These are phyloP conservation scores for Umbelopsis ramanniana DNA, from an alignment of 192 early-diverging fungal species.

Conservation along the genomic window DNA sequence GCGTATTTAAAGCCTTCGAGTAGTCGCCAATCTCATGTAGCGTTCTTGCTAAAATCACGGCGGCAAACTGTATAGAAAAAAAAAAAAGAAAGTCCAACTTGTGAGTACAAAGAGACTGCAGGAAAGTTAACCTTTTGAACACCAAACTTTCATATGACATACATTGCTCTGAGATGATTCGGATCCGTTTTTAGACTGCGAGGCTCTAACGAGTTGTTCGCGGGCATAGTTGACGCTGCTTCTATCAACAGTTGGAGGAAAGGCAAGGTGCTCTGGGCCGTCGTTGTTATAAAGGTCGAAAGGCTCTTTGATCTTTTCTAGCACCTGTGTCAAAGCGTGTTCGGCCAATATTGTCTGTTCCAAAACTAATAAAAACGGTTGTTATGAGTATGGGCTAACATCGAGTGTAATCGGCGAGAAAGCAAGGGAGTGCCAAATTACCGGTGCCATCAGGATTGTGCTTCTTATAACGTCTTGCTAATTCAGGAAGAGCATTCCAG, in stretches of 20 bases:
- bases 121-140: background rate
- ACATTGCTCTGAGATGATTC: slow-evolving; percentile 1
- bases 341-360: slow-evolving; percentile 49
- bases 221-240: slow-evolving; percentile 16
- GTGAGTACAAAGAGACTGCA: background rate
- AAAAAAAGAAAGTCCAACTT: background rate
- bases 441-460: slow-evolving; percentile 60
- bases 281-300: slow-evolving; percentile 23
- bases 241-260: background rate
- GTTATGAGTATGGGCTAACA: background rate
- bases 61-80: slow-evolving; percentile 41
- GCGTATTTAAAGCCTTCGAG: slow-evolving; percentile 45
- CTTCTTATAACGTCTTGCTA: slow-evolving; percentile 58
- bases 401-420: too few species aligned
- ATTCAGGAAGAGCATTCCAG: slow-evolving; percentile 51
- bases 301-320: slow-evolving; percentile 20
- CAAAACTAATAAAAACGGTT: slow-evolving; percentile 28
- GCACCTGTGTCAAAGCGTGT: slow-evolving; percentile 30
- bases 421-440: slow-evolving; percentile 21
- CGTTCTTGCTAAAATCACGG: slow-evolving; percentile 60
- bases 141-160: slow-evolving; percentile 11
- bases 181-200: background rate
- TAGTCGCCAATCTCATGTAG: slow-evolving; percentile 59
- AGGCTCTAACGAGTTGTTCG: slow-evolving; percentile 9
- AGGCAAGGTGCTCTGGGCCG: slow-evolving; percentile 5